phyloP scores from a whole-genome alignment of 2,329 filamentous ascomycete species.

The Sarocladium brachiariae region DNA sequence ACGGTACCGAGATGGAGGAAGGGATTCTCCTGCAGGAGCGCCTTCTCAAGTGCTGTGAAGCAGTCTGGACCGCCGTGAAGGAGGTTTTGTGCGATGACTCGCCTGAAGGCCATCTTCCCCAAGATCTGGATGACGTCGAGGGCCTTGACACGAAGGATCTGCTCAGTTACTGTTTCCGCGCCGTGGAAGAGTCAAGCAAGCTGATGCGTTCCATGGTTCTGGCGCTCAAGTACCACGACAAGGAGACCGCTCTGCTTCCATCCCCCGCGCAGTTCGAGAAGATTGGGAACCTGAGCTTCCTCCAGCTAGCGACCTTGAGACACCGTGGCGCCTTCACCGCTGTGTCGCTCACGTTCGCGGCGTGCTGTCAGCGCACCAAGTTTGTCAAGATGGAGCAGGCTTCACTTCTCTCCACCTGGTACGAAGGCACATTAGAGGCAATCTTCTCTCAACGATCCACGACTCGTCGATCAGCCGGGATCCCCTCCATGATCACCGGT shows the following conservation, averaged over 20 bases:
- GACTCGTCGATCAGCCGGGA: conserved; percentile 84
- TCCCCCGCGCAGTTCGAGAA: conserved; percentile 49
- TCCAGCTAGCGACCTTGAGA: conserved; percentile 72
- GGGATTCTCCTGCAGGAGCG: conserved; percentile 41
- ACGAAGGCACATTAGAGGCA: conserved; percentile 60
- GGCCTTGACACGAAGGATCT: conserved; percentile 80
- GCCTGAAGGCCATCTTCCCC: conserved; percentile 78
- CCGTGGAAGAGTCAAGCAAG: conserved; percentile 86
- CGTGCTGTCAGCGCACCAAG: conserved; percentile 64
- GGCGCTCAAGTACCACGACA: conserved; percentile 42
- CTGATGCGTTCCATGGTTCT: conserved; percentile 58
- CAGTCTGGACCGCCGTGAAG: conserved; percentile 72
- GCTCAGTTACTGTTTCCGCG: conserved; percentile 90
- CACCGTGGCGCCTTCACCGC: conserved; percentile 93
- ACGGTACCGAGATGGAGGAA: conserved; percentile 25
- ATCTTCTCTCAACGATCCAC: conserved; percentile 73
- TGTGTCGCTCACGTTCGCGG: conserved; percentile 79
- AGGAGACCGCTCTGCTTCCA: conserved; percentile 38
- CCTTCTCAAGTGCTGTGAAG: conserved; percentile 53
- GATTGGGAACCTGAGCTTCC: conserved; percentile 70
- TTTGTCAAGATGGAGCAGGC: conserved; percentile 29
- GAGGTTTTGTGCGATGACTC: conserved; percentile 86
- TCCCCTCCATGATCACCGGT: conserved; percentile 79
- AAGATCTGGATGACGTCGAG: conserved; percentile 65
- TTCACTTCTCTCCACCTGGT: conserved; percentile 60